Conservation (phyloP, 441 rosid species). For the Pelargonium citronellum region DNA sequence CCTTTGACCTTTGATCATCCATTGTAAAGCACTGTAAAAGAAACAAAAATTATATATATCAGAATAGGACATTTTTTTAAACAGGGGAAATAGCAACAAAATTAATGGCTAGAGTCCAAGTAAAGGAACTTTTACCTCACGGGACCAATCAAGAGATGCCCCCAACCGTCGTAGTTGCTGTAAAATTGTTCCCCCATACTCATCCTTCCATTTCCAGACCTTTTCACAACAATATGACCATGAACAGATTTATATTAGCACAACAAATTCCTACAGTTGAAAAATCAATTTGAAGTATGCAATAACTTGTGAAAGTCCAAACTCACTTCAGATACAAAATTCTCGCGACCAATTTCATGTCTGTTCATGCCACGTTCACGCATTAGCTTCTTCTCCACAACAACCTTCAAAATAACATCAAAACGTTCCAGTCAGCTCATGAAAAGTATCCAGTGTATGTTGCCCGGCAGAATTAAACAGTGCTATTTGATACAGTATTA, state of each 20-base stretch:
- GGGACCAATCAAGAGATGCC: slow-evolving; percentile 96
- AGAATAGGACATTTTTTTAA: background rate
- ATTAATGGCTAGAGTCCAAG: background rate
- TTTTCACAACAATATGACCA: slow-evolving; percentile 29
- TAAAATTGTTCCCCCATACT: slow-evolving; percentile 70
- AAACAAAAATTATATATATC: slow-evolving; percentile 11
- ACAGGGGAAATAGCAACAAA: background rate
- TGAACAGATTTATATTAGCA: slow-evolving; percentile 1
- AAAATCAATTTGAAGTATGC: background rate
- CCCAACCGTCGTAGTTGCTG: slow-evolving; percentile 65
- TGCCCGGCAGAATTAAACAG: background rate
- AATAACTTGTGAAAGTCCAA: slow-evolving; percentile 7
- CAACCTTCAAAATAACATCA: slow-evolving; percentile 42
- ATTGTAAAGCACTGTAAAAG: slow-evolving; percentile 72
- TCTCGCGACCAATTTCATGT: slow-evolving; percentile 83
- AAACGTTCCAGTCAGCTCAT: slow-evolving; percentile 18
- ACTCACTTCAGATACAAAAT: slow-evolving; percentile 60
- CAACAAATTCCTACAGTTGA: background rate
- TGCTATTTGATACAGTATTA: background rate
- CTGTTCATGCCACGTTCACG: slow-evolving; percentile 56
- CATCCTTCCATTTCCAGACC: slow-evolving; percentile 92
- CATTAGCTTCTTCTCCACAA: slow-evolving; percentile 74
- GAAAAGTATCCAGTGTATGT: background rate
- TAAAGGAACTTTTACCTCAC: slow-evolving; percentile 53
- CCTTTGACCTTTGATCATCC: slow-evolving; percentile 83